Percentiles rank a stretch among this genome's conserved stretches.
phyloP scores from a whole-genome alignment of 2,329 filamentous ascomycete species.

The Chrysoporthe austroafricana region DNA sequence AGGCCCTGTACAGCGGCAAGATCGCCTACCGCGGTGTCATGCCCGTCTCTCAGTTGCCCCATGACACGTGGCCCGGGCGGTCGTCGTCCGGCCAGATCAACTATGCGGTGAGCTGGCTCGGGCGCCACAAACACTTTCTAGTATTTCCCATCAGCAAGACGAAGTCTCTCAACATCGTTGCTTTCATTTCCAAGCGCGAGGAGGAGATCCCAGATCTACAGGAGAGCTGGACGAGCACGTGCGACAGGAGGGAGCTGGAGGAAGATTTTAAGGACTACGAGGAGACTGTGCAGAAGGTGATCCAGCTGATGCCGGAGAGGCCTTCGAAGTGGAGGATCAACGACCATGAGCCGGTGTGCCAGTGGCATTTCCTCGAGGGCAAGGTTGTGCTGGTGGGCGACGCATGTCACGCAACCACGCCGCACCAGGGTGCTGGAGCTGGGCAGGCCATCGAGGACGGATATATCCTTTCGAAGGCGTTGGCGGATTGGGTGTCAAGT shows the following conservation, averaged over 20 bases:
- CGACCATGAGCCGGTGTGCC: slow-evolving; percentile 33
- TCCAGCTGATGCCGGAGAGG: slow-evolving; percentile 26
- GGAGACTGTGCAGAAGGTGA: slow-evolving; percentile 27
- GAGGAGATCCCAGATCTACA: slow-evolving; percentile 27
- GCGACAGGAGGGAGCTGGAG: slow-evolving; percentile 25
- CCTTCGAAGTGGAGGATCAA: slow-evolving; percentile 36
- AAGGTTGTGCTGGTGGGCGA: slow-evolving; percentile 25
- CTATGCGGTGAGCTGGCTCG: slow-evolving; percentile 22
- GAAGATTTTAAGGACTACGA: slow-evolving; percentile 30
- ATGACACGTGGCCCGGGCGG: slow-evolving; percentile 21
- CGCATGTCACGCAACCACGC: slow-evolving; percentile 28
- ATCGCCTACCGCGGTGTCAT: slow-evolving; percentile 39
- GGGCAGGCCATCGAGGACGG: slow-evolving; percentile 32
- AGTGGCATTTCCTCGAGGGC: slow-evolving; percentile 30
- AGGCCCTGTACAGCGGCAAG: slow-evolving; percentile 36
- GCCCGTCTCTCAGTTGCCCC: slow-evolving; percentile 32
- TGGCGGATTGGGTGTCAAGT: slow-evolving; percentile 16
- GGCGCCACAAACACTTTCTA: slow-evolving; percentile 25
- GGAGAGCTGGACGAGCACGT: slow-evolving; percentile 27
- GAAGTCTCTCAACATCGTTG: slow-evolving; percentile 29
- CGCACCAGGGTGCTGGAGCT: slow-evolving; percentile 31
- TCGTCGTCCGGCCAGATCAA: slow-evolving; percentile 8
- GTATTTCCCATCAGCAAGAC: slow-evolving; percentile 28
- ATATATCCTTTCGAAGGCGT: slow-evolving; percentile 28
- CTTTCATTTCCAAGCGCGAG: slow-evolving; percentile 28